Evolutionary conservation across 2,329 filamentous ascomycete species (phyloP).

Genomic region (Trichoderma sp.): DNA sequence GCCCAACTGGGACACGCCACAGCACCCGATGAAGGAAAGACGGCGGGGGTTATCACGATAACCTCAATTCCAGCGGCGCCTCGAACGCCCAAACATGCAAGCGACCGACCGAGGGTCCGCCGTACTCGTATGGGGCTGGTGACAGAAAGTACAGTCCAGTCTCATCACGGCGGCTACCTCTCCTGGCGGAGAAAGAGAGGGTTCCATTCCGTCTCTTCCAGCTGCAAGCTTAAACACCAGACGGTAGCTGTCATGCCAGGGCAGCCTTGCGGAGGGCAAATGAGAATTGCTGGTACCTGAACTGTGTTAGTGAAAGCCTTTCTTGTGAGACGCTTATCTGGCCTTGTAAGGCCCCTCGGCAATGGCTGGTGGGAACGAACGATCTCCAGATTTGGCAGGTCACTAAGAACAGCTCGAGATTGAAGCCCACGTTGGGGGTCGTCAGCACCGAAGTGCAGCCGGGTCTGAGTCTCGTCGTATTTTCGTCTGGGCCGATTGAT

Average conservation of each 20-base stretch:
- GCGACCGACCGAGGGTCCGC: background rate
- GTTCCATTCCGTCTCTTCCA: background rate
- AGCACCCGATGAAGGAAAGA: background rate
- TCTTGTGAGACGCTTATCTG: conserved; percentile 12
- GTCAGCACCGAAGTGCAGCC: conserved; percentile 20
- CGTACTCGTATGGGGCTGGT: background rate
- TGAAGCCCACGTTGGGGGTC: conserved; percentile 14
- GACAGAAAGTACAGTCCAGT: background rate
- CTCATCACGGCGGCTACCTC: background rate
- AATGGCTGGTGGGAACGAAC: background rate
- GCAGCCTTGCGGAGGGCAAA: background rate
- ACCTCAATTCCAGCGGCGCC: background rate
- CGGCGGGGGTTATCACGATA: background rate
- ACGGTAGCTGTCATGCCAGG: background rate
- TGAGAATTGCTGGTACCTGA: background rate
- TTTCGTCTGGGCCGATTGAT: background rate
- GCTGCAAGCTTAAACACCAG: background rate
- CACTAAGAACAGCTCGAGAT: background rate
- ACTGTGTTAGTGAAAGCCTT: background rate
- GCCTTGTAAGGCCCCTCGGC: background rate
- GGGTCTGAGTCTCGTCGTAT: background rate
- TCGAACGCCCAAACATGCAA: background rate
- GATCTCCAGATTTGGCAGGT: conserved; percentile 18
- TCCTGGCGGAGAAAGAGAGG: background rate
- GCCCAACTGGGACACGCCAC: background rate